Evolutionary conservation across 805 yeast species (phyloP).

Genomic region (Starmerella stigmatis): DNA sequence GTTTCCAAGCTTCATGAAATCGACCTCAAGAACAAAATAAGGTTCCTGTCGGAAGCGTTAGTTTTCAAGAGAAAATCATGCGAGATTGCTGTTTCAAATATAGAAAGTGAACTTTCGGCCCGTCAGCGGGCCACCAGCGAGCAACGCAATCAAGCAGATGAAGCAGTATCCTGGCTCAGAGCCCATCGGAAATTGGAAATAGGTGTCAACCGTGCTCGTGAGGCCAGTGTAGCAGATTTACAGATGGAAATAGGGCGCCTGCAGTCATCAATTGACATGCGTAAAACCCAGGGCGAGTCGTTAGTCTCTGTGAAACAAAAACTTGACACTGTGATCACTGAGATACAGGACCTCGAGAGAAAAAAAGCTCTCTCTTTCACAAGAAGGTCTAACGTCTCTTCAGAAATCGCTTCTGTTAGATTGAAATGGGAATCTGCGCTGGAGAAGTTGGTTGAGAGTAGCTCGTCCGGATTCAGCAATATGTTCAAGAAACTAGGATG

Average conservation of each 20-base stretch:
- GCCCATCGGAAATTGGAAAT: background rate
- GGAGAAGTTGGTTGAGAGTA: constrained; percentile 40
- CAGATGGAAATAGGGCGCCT: constrained; percentile 6
- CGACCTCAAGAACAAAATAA: background rate
- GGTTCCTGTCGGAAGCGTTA: background rate
- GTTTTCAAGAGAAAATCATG: background rate
- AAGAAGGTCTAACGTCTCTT: too few relatives aligned
- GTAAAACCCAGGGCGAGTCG: constrained; percentile 3
- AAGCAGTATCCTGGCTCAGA: constrained; percentile 7
- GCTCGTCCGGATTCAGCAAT: constrained; percentile 54
- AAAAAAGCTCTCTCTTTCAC: constrained; percentile 7
- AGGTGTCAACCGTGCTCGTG: background rate
- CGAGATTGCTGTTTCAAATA: background rate
- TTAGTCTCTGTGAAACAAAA: constrained; percentile 4
- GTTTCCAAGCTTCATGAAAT: background rate
- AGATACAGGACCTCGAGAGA: constrained; percentile 9
- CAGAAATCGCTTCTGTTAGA: constrained; percentile 19
- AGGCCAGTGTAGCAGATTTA: background rate
- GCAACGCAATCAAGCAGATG: background rate
- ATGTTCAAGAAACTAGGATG: constrained; percentile 70
- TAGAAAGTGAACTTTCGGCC: background rate
- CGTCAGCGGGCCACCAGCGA: background rate
- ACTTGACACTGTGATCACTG: background rate
- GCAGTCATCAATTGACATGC: constrained; percentile 3
- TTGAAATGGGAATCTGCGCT: constrained; percentile 55